These are phyloP conservation scores for Saccharomyces pastorianus DNA, from an alignment of 1,139 yeast genomes.

Conservation along the genomic window DNA sequence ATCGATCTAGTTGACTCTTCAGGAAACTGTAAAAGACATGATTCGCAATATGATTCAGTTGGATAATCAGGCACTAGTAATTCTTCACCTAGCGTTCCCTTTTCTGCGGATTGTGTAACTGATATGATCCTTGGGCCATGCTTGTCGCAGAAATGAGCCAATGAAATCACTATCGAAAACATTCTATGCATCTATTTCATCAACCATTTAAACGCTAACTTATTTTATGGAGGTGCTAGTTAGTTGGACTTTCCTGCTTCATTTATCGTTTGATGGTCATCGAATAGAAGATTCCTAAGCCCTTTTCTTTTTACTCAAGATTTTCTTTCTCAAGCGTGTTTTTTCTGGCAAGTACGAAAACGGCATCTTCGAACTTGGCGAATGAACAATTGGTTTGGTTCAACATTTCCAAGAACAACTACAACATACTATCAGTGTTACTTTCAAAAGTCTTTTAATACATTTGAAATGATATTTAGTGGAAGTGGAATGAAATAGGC, in stretches of 20 bases:
- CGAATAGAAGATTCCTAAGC: background rate
- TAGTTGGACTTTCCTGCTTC: background rate
- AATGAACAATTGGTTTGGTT: background rate
- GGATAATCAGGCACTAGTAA: conserved; percentile 30
- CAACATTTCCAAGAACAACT: background rate
- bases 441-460: background rate
- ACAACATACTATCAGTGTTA: background rate
- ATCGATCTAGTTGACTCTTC: conserved; percentile 21
- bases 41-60: conserved; percentile 46
- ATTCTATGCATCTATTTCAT: conserved; percentile 6
- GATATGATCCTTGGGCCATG: conserved; percentile 77
- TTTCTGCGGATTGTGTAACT: conserved; percentile 50
- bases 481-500: background rate
- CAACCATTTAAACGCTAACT: background rate
- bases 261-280: background rate
- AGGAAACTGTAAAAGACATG: conserved; percentile 50
- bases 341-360: background rate
- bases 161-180: conserved; percentile 36
- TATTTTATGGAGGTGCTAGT: background rate
- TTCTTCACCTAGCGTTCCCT: conserved; percentile 20
- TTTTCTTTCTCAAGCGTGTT: background rate
- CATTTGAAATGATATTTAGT: background rate
- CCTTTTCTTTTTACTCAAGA: background rate
- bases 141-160: conserved; percentile 79
- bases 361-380: background rate